Conservation (phyloP, 129 eudicot genomes). For the Chrysanthemum lavandulifolium region DNA sequence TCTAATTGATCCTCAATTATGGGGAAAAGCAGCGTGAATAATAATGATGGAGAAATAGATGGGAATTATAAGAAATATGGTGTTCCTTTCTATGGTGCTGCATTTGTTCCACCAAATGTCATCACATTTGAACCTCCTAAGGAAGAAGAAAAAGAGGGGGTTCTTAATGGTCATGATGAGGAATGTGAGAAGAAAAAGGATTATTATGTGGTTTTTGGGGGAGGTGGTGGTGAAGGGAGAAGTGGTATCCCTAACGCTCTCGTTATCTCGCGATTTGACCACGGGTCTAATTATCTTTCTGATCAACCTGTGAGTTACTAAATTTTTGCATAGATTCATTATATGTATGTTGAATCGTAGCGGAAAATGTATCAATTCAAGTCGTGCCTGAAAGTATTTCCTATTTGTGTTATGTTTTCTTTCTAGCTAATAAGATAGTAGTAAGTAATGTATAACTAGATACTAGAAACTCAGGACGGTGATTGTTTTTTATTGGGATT, state of each 20-base stretch:
- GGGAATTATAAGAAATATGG: conserved; percentile 60
- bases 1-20: neutral
- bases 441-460: no score
- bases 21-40: conserved; percentile 15
- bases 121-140: conserved; percentile 18
- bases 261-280: conserved; percentile 55
- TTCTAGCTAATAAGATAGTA: no score
- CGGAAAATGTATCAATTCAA: no score
- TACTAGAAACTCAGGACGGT: no score
- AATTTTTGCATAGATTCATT: neutral
- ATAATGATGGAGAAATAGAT: neutral
- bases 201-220: conserved; percentile 58
- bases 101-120: conserved; percentile 59
- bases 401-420: no score
- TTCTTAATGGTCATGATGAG: neutral
- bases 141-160: conserved; percentile 22
- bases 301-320: conserved; percentile 64
- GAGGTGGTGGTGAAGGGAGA: conserved; percentile 96
- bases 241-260: conserved; percentile 92
- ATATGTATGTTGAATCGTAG: no score
- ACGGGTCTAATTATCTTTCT: conserved; percentile 55
- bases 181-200: neutral
- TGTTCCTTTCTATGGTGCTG: conserved; percentile 81
- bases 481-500: no score
- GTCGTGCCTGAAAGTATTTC: no score